Conservation (phyloP, 1,139 yeast species). For the Protomyces inundatus region DNA sequence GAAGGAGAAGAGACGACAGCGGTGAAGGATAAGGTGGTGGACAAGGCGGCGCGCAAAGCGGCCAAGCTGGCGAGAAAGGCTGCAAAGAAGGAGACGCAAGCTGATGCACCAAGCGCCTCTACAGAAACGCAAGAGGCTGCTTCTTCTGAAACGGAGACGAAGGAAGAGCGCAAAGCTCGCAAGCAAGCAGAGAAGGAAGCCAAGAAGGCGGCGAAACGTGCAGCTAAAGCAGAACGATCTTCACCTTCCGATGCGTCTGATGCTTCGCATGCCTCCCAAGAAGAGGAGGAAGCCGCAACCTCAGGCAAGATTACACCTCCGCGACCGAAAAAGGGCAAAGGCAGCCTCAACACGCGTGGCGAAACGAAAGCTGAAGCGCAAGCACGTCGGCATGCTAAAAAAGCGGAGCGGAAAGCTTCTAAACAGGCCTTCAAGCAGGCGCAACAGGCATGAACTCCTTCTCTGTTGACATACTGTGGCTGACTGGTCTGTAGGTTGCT, state of each 20-base stretch:
- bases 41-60: conserved; percentile 23
- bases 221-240: neutral
- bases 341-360: neutral
- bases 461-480: neutral
- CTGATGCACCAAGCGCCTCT: neutral
- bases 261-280: neutral
- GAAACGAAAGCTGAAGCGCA: neutral
- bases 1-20: conserved; percentile 1
- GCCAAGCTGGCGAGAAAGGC: conserved; percentile 2
- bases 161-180: conserved; percentile 13
- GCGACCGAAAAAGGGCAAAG: neutral
- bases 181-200: conserved; percentile 10
- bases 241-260: neutral
- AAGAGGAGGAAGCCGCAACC: neutral
- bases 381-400: neutral
- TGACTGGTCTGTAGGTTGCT: too few relatives aligned
- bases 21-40: conserved; percentile 2
- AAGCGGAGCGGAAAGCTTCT: neutral
- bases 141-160: neutral
- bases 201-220: neutral
- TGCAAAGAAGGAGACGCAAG: neutral
- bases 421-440: neutral
- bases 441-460: neutral
- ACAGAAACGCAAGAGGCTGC: neutral
- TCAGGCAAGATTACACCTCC: too few relatives aligned